Evolutionary conservation across 345 rosid genomes (phyloP).

Genomic region (Rhodomyrtus tomentosa): DNA sequence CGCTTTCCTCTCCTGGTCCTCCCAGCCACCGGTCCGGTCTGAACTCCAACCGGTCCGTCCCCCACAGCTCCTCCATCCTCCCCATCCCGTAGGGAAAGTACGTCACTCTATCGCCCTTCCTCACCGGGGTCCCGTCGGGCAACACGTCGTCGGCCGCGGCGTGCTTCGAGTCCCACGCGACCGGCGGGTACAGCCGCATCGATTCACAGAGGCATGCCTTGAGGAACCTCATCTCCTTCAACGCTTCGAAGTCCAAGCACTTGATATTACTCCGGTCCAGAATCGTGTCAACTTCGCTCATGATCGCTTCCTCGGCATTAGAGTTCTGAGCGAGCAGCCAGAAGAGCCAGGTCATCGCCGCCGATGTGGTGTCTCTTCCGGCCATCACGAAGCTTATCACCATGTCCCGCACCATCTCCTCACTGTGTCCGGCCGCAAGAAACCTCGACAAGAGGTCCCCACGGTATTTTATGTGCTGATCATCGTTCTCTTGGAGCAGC

Average conservation of each 20-base stretch:
- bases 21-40: conserved; percentile 67
- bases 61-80: conserved; percentile 63
- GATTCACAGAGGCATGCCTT: conserved; percentile 66
- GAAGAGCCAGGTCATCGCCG: conserved; percentile 50
- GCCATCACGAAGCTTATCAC: conserved; percentile 40
- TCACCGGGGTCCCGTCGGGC: conserved; percentile 63
- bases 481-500: conserved; percentile 1
- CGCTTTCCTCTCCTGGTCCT: not conserved
- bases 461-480: not conserved
- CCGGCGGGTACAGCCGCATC: conserved; percentile 60
- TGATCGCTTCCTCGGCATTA: conserved; percentile 6
- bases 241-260: conserved; percentile 19
- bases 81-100: conserved; percentile 70
- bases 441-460: conserved; percentile 43
- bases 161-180: conserved; percentile 34
- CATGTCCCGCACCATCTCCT: conserved; percentile 41
- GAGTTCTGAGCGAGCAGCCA: conserved; percentile 37
- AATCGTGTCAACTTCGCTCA: conserved; percentile 14
- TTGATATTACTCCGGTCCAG: not conserved
- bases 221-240: conserved; percentile 38
- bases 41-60: conserved; percentile 41
- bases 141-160: conserved; percentile 32
- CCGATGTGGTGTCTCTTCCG: conserved; percentile 41
- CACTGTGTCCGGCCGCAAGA: conserved; percentile 26
- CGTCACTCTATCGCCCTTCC: conserved; percentile 40